These are phyloP conservation scores for Flaveria bidentis DNA, from an alignment of 129 eudicot genomes.

Conservation along the genomic window DNA sequence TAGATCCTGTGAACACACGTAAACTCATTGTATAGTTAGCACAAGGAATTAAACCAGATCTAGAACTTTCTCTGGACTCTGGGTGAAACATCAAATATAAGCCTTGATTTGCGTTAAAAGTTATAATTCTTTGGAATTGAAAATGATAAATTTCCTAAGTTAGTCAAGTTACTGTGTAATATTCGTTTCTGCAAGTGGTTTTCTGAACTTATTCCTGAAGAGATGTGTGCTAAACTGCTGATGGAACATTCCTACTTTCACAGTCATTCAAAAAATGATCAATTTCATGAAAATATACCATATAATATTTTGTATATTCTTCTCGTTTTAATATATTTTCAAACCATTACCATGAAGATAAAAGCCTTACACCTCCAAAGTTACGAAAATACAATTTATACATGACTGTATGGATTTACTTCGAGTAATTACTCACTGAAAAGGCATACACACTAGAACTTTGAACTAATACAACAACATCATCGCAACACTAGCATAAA, in stretches of 20 bases:
- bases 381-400: too few relatives aligned
- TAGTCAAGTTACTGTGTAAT: not conserved
- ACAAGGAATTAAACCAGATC: not conserved
- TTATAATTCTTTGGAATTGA: not conserved
- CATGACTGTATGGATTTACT: not conserved
- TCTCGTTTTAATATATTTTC: not conserved
- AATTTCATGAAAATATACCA: not conserved
- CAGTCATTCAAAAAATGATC: not conserved
- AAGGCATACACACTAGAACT: not conserved
- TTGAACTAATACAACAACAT: not conserved
- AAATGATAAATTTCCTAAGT: not conserved
- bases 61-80: not conserved
- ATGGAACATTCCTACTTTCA: not conserved
- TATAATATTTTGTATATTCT: not conserved
- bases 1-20: conserved; percentile 10
- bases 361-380: not conserved
- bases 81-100: not conserved
- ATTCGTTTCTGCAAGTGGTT: not conserved
- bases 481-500: not conserved
- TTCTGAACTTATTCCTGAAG: not conserved
- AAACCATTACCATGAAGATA: not conserved
- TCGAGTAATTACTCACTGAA: conserved; percentile 1
- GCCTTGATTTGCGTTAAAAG: not conserved
- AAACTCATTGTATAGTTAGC: not conserved
- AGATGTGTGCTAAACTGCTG: not conserved